phyloP scores from a whole-genome alignment of 805 yeast genomes.

The Candida sonorensis region DNA sequence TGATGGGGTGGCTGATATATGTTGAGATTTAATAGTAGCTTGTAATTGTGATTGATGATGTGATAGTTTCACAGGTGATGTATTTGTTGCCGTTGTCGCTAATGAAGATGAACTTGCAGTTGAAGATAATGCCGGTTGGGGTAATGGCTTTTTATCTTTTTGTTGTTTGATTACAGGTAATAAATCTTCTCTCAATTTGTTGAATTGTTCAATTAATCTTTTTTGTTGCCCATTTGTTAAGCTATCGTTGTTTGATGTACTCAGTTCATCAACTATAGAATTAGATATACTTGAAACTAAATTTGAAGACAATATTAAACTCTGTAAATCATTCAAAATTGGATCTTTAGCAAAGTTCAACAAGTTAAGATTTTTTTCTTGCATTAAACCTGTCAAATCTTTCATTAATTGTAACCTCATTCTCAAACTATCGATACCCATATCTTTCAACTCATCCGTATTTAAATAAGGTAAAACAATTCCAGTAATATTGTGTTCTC shows the following conservation, averaged over 20 bases:
- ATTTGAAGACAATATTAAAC: conserved; percentile 18
- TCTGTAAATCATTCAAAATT: conserved; percentile 18
- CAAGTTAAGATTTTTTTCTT: conserved; percentile 22
- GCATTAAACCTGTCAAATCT: conserved; percentile 47
- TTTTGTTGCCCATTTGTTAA: conserved; percentile 13
- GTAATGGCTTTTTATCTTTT: conserved; percentile 63
- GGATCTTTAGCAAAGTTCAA: conserved; percentile 18
- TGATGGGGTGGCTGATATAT: too few relatives aligned
- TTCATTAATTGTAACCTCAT: conserved; percentile 55
- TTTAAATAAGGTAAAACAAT: conserved; percentile 62
- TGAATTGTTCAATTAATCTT: conserved; percentile 46
- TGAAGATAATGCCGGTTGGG: too few relatives aligned
- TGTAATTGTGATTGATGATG: conserved; percentile 18
- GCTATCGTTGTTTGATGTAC: conserved; percentile 1
- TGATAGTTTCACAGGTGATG: conserved; percentile 7
- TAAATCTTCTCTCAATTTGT: conserved; percentile 54
- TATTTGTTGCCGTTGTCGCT: conserved; percentile 4
- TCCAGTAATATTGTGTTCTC: conserved; percentile 63
- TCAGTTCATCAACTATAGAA: conserved; percentile 16
- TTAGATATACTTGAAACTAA: conserved; percentile 17
- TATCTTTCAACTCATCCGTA: conserved; percentile 64
- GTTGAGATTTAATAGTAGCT: conserved; percentile 16
- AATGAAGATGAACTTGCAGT: too few relatives aligned
- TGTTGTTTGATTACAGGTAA: conserved; percentile 54
- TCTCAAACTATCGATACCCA: conserved; percentile 52